Conservation (phyloP, 306 rosid genomes). For the Cicer yamashitae region DNA sequence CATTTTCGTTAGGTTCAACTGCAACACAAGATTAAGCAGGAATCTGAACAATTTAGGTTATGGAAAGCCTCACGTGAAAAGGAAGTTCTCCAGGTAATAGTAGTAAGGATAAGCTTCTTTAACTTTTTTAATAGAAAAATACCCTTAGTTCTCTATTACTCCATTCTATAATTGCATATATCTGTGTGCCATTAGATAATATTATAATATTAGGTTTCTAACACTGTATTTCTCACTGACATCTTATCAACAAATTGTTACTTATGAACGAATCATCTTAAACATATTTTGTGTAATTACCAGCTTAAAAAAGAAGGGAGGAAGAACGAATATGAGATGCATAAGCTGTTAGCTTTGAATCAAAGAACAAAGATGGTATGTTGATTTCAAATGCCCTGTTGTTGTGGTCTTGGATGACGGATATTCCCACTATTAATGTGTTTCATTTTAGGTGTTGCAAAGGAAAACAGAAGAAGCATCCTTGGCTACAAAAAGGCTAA, state of each 20-base stretch:
- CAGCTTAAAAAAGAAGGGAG: constrained; percentile 99
- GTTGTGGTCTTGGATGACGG: constrained; percentile 17
- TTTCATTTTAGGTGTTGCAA: constrained; percentile 75
- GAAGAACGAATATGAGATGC: constrained; percentile 98
- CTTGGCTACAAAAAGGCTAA: constrained; percentile 88
- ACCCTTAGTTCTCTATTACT: not conserved
- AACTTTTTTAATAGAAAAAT: not conserved
- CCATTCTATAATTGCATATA: not conserved
- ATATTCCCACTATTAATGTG: constrained; percentile 31
- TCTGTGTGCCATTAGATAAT: not conserved
- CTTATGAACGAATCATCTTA: constrained; percentile 28
- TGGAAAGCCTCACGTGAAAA: constrained; percentile 97
- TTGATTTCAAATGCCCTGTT: constrained; percentile 34
- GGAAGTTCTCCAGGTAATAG: constrained; percentile 94
- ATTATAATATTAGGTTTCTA: not conserved
- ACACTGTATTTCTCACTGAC: not conserved
- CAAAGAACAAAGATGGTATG: constrained; percentile 96
- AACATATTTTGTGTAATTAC: constrained; percentile 36
- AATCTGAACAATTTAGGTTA: constrained; percentile 91
- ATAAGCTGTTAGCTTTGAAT: constrained; percentile 86
- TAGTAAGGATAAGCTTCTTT: not conserved
- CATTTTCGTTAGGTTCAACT: constrained; percentile 75
- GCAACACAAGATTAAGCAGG: constrained; percentile 96
- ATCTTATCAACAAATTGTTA: not conserved
- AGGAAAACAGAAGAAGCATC: constrained; percentile 97